Base-by-base conservation (phyloP, 257 asterid genomes). In the Marsdenia floribunda region DNA sequence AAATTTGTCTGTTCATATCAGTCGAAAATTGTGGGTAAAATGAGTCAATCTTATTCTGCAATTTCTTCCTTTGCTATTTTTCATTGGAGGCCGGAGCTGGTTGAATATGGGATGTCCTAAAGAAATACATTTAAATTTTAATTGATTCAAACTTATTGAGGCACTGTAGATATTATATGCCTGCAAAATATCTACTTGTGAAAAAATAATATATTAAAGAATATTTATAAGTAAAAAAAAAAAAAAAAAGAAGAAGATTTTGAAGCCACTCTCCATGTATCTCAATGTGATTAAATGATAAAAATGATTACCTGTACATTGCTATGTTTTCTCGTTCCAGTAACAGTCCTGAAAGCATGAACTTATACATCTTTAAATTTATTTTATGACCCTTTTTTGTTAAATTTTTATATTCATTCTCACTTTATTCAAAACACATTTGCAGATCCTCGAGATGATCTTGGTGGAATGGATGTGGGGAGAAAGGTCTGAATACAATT, bases 391-490 rank as follows among this genome's bases (percentile, higher is more conserved):
- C 12, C 4, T 5, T 42, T 16, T 75, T 40, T 15, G 38, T 22
- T 33, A 2, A 7, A 66, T 38, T 19, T 38, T 19, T 29, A 29
- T 29, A 29, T 29, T 29, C 42, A 38, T 80, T 78, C 83, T 80
- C 66, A 86, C 74, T 76, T 79, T 46, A 58, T 50, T 69, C 75
- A 71, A 81, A 33, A 44, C 75, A 82, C 70, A 66, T 76, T 76
- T 24, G 76, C 92, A 93, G 98, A 93, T 86, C 98, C 98, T 73
- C 90, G 98, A 47, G 98, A 93, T 76, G 97, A 93, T 86, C 98
- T 93, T 66, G 80, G 98, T 19, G 98, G 98, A 77, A 90, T 88
- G 97, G 98, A 93, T 85, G 97, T 93, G 53, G 98, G 97, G 75
- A 90, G 98, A 83, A 93, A 93, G 98, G 98, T 93, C 35, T 66